phyloP scores from a whole-genome alignment of 2,329 filamentous ascomycete species.

The Coleophoma crateriformis region DNA sequence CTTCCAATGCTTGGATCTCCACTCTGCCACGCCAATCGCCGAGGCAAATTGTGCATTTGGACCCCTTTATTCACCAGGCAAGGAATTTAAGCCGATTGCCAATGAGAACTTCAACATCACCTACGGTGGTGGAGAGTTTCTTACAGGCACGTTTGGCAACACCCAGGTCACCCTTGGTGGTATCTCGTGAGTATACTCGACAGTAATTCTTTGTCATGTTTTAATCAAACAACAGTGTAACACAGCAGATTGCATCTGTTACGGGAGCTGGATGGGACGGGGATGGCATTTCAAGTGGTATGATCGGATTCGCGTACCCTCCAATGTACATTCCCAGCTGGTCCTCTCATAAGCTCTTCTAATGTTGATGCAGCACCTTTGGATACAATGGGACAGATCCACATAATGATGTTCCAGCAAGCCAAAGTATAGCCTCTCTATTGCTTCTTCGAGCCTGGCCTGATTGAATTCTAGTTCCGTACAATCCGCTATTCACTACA shows the following conservation, averaged over 20 bases:
- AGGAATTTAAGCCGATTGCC: slow-evolving; percentile 30
- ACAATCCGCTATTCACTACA: slow-evolving; percentile 44
- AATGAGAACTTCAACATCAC: slow-evolving; percentile 35
- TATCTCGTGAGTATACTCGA: slow-evolving; percentile 27
- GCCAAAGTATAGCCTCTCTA: not conserved
- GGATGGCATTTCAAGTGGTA: slow-evolving; percentile 38
- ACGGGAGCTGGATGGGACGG: slow-evolving; percentile 35
- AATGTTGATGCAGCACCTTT: slow-evolving; percentile 4
- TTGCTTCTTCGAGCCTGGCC: not conserved
- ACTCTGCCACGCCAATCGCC: not conserved
- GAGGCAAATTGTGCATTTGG: slow-evolving; percentile 11
- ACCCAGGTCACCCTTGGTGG: slow-evolving; percentile 37
- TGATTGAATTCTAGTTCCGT: slow-evolving; percentile 19
- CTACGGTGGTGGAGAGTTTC: slow-evolving; percentile 37
- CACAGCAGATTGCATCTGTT: slow-evolving; percentile 41
- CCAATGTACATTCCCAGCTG: slow-evolving; percentile 24
- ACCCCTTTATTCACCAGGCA: slow-evolving; percentile 9
- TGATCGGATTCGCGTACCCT: slow-evolving; percentile 46
- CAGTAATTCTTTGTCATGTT: not conserved
- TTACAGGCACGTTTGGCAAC: slow-evolving; percentile 32
- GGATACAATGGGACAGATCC: slow-evolving; percentile 2
- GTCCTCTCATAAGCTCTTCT: not conserved
- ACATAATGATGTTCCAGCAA: not conserved
- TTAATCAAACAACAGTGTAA: slow-evolving; percentile 9
- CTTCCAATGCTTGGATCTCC: slow-evolving; percentile 28